Base-by-base conservation (phyloP, 2,329 filamentous ascomycete genomes). In the Chaetomium globosum region DNA sequence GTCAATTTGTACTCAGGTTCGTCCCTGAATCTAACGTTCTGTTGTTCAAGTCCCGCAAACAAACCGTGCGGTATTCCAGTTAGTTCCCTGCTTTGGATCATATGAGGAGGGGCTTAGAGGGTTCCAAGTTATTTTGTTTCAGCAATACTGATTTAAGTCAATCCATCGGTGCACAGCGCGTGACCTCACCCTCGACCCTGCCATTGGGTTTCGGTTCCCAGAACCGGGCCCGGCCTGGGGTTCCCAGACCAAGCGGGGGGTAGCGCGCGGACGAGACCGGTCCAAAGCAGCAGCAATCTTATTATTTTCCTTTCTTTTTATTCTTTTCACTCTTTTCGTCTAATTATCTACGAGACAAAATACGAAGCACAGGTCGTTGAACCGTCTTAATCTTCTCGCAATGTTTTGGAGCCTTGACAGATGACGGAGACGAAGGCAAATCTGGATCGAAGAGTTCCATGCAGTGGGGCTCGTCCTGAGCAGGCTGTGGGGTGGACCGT, bases 101-200 rank as follows among this genome's bases (percentile, higher is more conserved):
- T 26, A 26, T 26, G 26, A 26, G 26, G 4, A 36, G 33, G 33
- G 33, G 31, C 31, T 36, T 10, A 9, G 12, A 9, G 33, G 33
- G 33, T 36, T 36, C 33, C 12, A 10, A 10, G 39, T 43, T 16
- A 43, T 43, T 43, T 43, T 43, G 19, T 6, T 16, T 43, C 13
- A 43, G 16, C 39, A 43, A 43, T 43, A 43, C 39, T n/a, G 19
- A n/a, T 43, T 43, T 6, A 19, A 16, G 39, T 43, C 16, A n/a
- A 43, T 43, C 7, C 39, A 43, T 28, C 52, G 46, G 10, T 59
- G 58, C 31, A 63, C 63, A 56, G 53, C 65, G 59, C 64, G 58
- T 68, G 67, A 68, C 64, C 61, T 64, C 54, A 49, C 49, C n/a
- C 16, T 30, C 52, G 28, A 33, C 53, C 13, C 58, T 65, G 65